Percentiles rank a stretch among this genome's conserved stretches.
These are phyloP conservation scores for Ambrosiella beaveri DNA, from an alignment of 2,329 filamentous ascomycete species.

Conservation along the genomic window DNA sequence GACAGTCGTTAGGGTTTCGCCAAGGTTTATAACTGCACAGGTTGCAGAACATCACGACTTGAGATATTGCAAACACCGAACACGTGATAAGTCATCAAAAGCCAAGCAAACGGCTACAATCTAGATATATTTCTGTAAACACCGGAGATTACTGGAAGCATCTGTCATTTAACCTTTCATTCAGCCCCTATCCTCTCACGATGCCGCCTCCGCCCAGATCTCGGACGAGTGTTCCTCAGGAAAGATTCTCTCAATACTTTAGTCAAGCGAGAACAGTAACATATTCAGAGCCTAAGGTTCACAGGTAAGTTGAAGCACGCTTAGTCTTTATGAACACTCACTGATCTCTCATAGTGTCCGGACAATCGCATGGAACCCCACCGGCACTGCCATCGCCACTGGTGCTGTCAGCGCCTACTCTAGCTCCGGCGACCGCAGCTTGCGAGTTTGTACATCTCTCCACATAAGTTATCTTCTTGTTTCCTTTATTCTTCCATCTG, in stretches of 20 bases:
- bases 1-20: background rate
- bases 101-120: background rate
- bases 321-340: slow-evolving; percentile 47
- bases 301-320: slow-evolving; percentile 52
- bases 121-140: too few relatives aligned
- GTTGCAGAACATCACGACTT: background rate
- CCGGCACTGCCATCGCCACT: slow-evolving; percentile 69
- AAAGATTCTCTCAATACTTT: slow-evolving; percentile 52
- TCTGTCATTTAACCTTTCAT: too few relatives aligned
- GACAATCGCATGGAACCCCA: slow-evolving; percentile 76
- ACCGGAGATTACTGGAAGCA: too few relatives aligned
- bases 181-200: background rate
- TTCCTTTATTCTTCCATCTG: background rate
- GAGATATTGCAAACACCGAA: background rate
- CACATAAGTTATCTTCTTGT: background rate
- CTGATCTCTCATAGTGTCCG: slow-evolving; percentile 38
- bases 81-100: background rate
- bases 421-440: slow-evolving; percentile 36
- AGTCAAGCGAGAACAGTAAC: slow-evolving; percentile 49
- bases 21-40: too few relatives aligned
- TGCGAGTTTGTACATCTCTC: slow-evolving; percentile 49
- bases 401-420: slow-evolving; percentile 31
- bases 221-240: slow-evolving; percentile 43
- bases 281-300: slow-evolving; percentile 44
- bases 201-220: slow-evolving; percentile 3